phyloP scores from a whole-genome alignment of 2,329 filamentous ascomycete species.

The Trichoderma guizhouense region DNA sequence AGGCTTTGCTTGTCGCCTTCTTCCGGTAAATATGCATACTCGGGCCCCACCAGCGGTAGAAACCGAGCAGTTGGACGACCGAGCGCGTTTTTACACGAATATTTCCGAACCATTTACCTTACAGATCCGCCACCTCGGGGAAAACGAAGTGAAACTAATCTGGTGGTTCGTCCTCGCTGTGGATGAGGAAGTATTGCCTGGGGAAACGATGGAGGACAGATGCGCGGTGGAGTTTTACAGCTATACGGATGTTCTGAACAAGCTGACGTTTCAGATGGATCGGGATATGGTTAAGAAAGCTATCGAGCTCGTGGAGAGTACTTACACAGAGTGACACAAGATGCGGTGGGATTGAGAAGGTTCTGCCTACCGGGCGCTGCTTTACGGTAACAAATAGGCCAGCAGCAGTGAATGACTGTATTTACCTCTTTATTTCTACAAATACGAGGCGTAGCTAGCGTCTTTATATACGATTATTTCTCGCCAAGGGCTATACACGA shows the following conservation, averaged over 20 bases:
- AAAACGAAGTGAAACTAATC: neutral
- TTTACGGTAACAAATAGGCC: no score
- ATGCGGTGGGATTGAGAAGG: no score
- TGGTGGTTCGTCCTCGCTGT: neutral
- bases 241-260: neutral
- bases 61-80: neutral
- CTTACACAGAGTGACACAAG: neutral
- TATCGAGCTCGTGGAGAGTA: neutral
- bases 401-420: neutral
- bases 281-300: neutral
- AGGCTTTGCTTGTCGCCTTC: neutral
- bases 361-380: no score
- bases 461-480: neutral
- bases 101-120: neutral
- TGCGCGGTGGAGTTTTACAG: neutral
- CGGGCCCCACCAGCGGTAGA: neutral
- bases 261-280: neutral
- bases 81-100: neutral
- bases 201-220: neutral
- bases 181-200: neutral
- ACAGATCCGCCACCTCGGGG: neutral
- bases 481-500: no score
- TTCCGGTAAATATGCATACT: neutral
- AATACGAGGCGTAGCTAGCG: accelerated
- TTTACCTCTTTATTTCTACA: neutral